These are phyloP conservation scores for Gossypium thurberi DNA, from an alignment of 345 rosid genomes.

Conservation along the genomic window DNA sequence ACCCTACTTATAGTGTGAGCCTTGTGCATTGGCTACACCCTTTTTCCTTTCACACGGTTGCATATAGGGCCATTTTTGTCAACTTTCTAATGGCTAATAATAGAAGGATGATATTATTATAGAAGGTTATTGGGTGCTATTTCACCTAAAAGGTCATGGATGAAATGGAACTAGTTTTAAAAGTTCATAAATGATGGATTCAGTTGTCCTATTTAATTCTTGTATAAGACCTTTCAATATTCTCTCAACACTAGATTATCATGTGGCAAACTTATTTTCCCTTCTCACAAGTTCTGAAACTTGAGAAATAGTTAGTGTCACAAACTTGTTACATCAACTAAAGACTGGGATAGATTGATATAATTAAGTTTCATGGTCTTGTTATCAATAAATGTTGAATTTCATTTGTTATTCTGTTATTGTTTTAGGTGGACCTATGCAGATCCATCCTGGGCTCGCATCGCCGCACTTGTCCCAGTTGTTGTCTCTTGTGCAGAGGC, in stretches of 20 bases:
- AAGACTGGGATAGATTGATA: background rate
- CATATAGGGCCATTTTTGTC: background rate
- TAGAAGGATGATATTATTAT: background rate
- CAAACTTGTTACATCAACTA: background rate
- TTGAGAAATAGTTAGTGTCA: background rate
- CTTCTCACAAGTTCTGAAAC: background rate
- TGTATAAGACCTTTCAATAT: background rate
- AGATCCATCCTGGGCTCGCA: slow-evolving; percentile 84
- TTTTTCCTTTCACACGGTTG: background rate
- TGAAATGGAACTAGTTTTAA: background rate
- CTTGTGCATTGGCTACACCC: background rate
- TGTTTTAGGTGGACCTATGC: slow-evolving; percentile 63
- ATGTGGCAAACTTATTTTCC: background rate
- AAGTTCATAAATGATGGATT: background rate
- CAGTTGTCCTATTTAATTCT: background rate
- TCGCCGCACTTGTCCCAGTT: slow-evolving; percentile 67
- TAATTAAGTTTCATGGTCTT: background rate
- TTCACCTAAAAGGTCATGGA: background rate
- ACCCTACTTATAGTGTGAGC: background rate
- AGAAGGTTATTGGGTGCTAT: background rate
- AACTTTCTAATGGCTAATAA: background rate
- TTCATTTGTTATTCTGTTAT: slow-evolving; percentile 4
- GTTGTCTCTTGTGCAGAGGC: slow-evolving; percentile 73
- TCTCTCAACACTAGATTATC: background rate
- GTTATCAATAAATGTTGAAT: slow-evolving; percentile 3